Percentiles rank a stretch among this genome's conserved stretches.
Conservation (phyloP, 2,329 filamentous ascomycete species). For the Penicillium janthinellum region DNA sequence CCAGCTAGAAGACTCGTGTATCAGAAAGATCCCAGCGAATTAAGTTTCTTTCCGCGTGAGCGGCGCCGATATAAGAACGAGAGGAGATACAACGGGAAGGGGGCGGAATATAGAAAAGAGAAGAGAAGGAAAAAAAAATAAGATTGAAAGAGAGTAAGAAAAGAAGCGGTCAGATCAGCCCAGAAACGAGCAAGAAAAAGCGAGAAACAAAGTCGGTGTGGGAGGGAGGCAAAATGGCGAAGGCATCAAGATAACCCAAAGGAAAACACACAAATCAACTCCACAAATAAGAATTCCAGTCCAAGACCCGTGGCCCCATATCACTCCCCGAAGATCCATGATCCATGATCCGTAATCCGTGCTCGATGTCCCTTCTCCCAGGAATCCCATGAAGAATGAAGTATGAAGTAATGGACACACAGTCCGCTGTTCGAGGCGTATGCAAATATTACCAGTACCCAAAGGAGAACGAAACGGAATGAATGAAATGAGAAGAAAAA, state of each 20-base stretch:
- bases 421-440: constrained; percentile 1
- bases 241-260: constrained; percentile 12
- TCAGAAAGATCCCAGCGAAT: constrained; percentile 11
- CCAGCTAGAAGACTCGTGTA: constrained; percentile 10
- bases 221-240: constrained; percentile 20
- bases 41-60: constrained; percentile 28
- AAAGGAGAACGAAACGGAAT: not conserved
- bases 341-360: constrained; percentile 9
- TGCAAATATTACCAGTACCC: constrained; percentile 10
- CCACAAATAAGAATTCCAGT: not conserved
- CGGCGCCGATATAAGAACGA: constrained; percentile 21
- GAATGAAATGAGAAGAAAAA: not conserved
- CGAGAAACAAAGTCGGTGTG: constrained; percentile 9
- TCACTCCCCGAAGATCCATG: not conserved
- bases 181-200: constrained; percentile 17
- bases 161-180: constrained; percentile 1
- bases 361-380: constrained; percentile 14
- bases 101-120: not conserved
- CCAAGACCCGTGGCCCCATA: constrained; percentile 1
- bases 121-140: constrained; percentile 6
- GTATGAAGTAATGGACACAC: not conserved
- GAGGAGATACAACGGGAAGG: not conserved
- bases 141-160: constrained; percentile 5
- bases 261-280: constrained; percentile 3
- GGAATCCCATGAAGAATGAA: constrained; percentile 4